These are phyloP conservation scores for Ogataea kodamae DNA, from an alignment of 805 yeast species.

Conservation along the genomic window DNA sequence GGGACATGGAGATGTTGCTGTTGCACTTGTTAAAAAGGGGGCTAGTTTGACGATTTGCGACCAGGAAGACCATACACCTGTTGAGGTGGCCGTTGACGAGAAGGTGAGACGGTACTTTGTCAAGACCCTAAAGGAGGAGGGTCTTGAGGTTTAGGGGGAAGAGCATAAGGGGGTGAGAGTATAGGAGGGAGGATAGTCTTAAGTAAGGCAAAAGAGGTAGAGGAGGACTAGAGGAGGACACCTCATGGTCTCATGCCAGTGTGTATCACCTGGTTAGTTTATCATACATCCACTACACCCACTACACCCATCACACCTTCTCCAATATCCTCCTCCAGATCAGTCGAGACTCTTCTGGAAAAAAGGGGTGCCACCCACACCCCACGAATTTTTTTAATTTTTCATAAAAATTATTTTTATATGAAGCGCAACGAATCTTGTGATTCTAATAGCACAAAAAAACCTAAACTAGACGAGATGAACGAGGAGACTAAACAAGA, in stretches of 20 bases:
- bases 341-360: no score
- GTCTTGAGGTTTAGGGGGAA: no score
- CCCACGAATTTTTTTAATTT: no score
- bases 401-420: not conserved
- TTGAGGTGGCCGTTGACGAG: slow-evolving; percentile 53
- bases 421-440: slow-evolving; percentile 19
- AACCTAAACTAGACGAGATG: slow-evolving; percentile 27
- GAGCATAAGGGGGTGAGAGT: no score
- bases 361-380: slow-evolving; percentile 3
- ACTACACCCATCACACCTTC: no score
- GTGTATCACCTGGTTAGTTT: no score
- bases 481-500: slow-evolving; percentile 28
- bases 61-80: slow-evolving; percentile 51
- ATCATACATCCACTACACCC: no score
- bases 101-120: slow-evolving; percentile 42
- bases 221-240: no score
- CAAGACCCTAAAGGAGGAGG: slow-evolving; percentile 24
- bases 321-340: no score
- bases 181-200: no score
- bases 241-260: no score
- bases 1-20: slow-evolving; percentile 78
- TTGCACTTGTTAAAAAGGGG: slow-evolving; percentile 56
- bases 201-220: no score
- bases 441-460: slow-evolving; percentile 21
- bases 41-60: slow-evolving; percentile 56